Percentiles rank a stretch among this genome's conserved stretches.
These are phyloP conservation scores for Saraca asoca DNA, from an alignment of 331 rosid genomes.

Conservation along the genomic window DNA sequence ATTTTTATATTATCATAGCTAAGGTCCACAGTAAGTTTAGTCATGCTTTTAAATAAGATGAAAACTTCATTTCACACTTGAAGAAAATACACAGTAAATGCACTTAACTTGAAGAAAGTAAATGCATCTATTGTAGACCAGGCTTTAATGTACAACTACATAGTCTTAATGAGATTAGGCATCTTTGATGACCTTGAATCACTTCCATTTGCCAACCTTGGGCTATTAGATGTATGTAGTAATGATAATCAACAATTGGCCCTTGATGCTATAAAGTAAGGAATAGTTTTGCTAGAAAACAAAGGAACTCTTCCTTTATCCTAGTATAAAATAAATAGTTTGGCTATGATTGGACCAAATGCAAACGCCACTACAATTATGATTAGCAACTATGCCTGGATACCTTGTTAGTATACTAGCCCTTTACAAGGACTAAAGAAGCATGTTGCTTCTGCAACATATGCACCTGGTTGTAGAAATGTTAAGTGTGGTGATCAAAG, in stretches of 20 bases:
- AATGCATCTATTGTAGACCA: constrained; percentile 64
- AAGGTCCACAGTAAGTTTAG: too few species aligned
- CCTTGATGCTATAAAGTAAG: constrained; percentile 73
- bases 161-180: constrained; percentile 76
- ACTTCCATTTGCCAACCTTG: constrained; percentile 61
- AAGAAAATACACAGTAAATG: constrained; percentile 59
- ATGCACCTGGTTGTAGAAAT: constrained; percentile 52
- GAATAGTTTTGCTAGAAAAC: constrained; percentile 69
- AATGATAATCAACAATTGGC: constrained; percentile 54
- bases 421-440: too few species aligned
- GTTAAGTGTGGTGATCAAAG: constrained; percentile 58
- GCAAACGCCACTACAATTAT: constrained; percentile 63
- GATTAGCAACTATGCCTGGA: constrained; percentile 71
- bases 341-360: constrained; percentile 70
- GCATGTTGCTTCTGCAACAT: too few species aligned
- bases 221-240: constrained; percentile 63
- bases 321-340: constrained; percentile 24
- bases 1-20: too few species aligned
- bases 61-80: too few species aligned
- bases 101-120: constrained; percentile 54
- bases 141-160: constrained; percentile 68
- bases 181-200: constrained; percentile 68
- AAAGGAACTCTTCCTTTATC: constrained; percentile 48
- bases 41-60: too few species aligned
- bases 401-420: constrained; percentile 55